Conservation (phyloP, 2,329 filamentous ascomycete species). For the Thielaviopsis musarum region DNA sequence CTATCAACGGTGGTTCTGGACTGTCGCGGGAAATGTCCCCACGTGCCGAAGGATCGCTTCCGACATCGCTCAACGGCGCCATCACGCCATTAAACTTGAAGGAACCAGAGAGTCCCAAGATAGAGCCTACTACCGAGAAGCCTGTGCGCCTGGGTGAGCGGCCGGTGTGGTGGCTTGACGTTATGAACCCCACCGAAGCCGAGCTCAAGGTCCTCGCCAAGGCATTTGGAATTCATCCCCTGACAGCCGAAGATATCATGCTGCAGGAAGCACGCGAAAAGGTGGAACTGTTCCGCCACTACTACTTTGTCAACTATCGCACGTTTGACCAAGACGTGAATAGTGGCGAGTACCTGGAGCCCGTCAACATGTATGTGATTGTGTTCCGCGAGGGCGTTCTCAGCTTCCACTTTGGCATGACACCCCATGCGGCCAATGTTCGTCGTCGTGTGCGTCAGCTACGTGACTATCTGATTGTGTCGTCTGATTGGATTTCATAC, state of each 20-base stretch:
- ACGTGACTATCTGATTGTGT: constrained; percentile 81
- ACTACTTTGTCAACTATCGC: constrained; percentile 97
- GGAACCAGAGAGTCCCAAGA: not conserved
- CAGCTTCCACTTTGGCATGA: constrained; percentile 94
- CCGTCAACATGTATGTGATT: constrained; percentile 93
- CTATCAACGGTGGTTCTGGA: not conserved
- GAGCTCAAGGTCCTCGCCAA: constrained; percentile 93
- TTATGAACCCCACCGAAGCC: constrained; percentile 74
- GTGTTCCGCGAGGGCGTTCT: constrained; percentile 93
- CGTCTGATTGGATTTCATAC: constrained; percentile 96
- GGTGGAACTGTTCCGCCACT: constrained; percentile 90
- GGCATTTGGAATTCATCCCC: constrained; percentile 84
- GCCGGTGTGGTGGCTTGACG: constrained; percentile 93
- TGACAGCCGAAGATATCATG: constrained; percentile 93
- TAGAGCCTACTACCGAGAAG: constrained; percentile 20
- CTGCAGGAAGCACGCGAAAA: constrained; percentile 96
- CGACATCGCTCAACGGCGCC: not conserved
- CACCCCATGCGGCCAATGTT: constrained; percentile 90
- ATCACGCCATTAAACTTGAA: not conserved
- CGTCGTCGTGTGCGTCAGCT: constrained; percentile 83
- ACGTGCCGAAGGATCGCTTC: not conserved
- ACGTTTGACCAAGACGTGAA: constrained; percentile 90
- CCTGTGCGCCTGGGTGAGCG: constrained; percentile 54
- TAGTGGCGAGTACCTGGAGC: constrained; percentile 80
- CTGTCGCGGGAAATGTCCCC: not conserved